Conservation (phyloP, 768 basidiomycete species). For the Xerocomellus chrysenteron region DNA sequence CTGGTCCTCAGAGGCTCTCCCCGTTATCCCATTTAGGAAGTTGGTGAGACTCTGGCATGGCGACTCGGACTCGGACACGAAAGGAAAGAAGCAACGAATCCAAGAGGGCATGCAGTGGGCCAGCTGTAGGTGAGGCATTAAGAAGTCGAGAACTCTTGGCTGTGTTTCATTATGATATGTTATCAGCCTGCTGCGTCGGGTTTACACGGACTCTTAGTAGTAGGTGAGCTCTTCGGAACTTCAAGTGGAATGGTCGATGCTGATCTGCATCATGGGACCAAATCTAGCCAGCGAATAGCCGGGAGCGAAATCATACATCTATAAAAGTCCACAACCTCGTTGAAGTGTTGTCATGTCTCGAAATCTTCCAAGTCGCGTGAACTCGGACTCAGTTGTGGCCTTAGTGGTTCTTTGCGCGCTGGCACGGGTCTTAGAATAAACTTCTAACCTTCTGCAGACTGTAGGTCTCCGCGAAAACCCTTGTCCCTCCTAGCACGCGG, state of each 20-base stretch:
- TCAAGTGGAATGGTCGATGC: background rate
- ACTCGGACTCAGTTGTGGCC: background rate
- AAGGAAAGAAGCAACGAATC: too few relatives aligned
- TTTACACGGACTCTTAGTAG: background rate
- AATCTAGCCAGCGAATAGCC: too few relatives aligned
- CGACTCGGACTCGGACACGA: background rate
- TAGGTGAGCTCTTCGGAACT: too few relatives aligned
- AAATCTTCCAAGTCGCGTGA: background rate
- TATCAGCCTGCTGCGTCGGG: background rate
- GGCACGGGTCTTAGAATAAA: background rate
- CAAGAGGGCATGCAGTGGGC: background rate
- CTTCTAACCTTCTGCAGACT: background rate
- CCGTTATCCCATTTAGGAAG: background rate
- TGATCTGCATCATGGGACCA: constrained; percentile 4
- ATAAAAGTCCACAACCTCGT: too few relatives aligned
- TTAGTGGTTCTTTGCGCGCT: background rate
- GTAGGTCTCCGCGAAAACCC: background rate
- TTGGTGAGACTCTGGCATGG: too few relatives aligned
- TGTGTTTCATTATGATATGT: background rate
- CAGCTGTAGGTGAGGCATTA: background rate
- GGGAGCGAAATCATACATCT: too few relatives aligned
- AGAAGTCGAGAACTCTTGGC: background rate
- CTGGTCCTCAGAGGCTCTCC: background rate
- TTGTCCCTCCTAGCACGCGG: background rate
- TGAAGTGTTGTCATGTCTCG: background rate